Evolutionary conservation across 768 basidiomycete genomes (phyloP).

Genomic region (Leccinellum rugosiceps): DNA sequence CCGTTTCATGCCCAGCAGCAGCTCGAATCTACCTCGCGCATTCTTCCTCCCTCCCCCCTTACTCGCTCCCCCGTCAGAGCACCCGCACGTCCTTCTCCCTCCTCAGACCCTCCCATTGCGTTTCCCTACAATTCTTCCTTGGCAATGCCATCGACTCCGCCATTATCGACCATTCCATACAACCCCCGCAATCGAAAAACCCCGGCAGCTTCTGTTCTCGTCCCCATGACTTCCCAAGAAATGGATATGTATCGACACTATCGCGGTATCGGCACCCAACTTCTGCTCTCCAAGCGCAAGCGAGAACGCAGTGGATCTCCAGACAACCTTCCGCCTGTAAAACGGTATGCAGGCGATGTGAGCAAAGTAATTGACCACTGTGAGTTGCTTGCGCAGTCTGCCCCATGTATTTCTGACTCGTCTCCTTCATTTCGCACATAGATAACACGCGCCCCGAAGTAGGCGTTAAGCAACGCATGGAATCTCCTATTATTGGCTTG

Average conservation of each 20-base stretch:
- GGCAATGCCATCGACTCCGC: conserved; percentile 28
- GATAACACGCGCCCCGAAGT: conserved; percentile 95
- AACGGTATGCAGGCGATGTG: conserved; percentile 65
- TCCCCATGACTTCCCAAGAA: conserved; percentile 63
- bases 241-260: conserved; percentile 55
- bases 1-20: conserved; percentile 20
- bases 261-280: conserved; percentile 53
- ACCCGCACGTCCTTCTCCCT: conserved; percentile 37
- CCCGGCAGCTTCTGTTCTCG: conserved; percentile 56
- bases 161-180: conserved; percentile 50
- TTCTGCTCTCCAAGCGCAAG: conserved; percentile 51
- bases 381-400: conserved; percentile 36
- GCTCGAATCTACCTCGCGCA: conserved; percentile 25
- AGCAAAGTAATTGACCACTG: conserved; percentile 77
- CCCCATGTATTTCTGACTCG: conserved; percentile 4
- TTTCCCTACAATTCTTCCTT: conserved; percentile 32
- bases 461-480: conserved; percentile 75
- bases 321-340: conserved; percentile 41
- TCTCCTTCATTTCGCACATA: conserved; percentile 28
- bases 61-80: conserved; percentile 26
- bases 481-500: conserved; percentile 94
- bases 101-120: conserved; percentile 26
- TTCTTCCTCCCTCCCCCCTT: conserved; percentile 28
- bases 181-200: conserved; percentile 61
- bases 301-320: conserved; percentile 38